Evolutionary conservation across 805 yeast genomes (phyloP).

Genomic region (Metahyphopichia silvanorum): DNA sequence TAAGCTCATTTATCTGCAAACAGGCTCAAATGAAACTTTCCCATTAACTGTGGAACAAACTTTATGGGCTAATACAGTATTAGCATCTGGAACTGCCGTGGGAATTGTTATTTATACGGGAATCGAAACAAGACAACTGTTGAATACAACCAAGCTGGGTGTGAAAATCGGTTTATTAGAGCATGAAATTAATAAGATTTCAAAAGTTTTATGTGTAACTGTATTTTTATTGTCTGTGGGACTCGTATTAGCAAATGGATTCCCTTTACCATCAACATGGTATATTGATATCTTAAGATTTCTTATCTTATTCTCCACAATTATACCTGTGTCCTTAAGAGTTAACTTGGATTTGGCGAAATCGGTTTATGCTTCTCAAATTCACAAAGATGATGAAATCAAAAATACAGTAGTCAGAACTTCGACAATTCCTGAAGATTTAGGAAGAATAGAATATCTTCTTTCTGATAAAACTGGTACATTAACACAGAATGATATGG

Average conservation of each 20-base stretch:
- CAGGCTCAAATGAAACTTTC: conserved; percentile 40
- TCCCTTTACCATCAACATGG: conserved; percentile 62
- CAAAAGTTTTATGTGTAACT: conserved; percentile 83
- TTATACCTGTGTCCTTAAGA: conserved; percentile 92
- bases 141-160: conserved; percentile 85
- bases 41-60: conserved; percentile 87
- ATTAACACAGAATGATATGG: conserved; percentile 97
- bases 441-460: conserved; percentile 91
- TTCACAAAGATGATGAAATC: conserved; percentile 80
- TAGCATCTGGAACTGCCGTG: conserved; percentile 89
- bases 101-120: conserved; percentile 93
- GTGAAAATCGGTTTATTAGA: conserved; percentile 90
- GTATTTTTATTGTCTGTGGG: conserved; percentile 76
- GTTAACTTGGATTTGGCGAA: conserved; percentile 95
- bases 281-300: conserved; percentile 88
- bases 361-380: conserved; percentile 92
- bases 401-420: conserved; percentile 92
- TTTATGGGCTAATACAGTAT: conserved; percentile 96
- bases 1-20: conserved; percentile 52
- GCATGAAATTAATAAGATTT: conserved; percentile 81
- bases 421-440: conserved; percentile 95
- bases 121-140: conserved; percentile 85
- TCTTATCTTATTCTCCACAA: conserved; percentile 86
- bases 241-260: conserved; percentile 79
- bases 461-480: conserved; percentile 97